Base-by-base conservation (phyloP, 2,329 filamentous ascomycete species). In the Sclerotinia borealis region DNA sequence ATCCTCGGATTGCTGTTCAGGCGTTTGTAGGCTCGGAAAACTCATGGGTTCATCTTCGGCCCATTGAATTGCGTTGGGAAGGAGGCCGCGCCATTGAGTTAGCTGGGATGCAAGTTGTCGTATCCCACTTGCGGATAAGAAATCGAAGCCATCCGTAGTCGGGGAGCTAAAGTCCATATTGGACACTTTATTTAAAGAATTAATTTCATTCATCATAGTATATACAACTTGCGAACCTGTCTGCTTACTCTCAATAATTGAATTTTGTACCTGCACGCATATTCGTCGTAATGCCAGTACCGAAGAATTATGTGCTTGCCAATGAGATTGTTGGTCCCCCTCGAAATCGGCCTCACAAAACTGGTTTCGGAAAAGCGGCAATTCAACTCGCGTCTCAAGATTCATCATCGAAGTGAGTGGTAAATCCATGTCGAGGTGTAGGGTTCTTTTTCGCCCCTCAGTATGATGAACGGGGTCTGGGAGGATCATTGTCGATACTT, bases 391-490 rank as follows among this genome's bases (percentile, higher is more conserved):
- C 31, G 80, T 77, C 64, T 85, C 82, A 56, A 84, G 71, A 58
- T 77, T 78, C 51, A 82, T 77, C 17, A 87, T 76, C 9, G 82
- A 82, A 4, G 82, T 85, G 41, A 80, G 74, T 5, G 84, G 83
- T 10, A 86, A 71, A 59, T 84, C 83, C 11, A 87, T 77, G 65
- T 87, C 85, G 61, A 85, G 76, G 64, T 85, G 79, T 56, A 86
- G 76, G 63, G 41, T 49, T 15, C 45, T 17, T 64, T 67, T 65
- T 39, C 13, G 56, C 15, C n/a, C n/a, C 8, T 58, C 31, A 58
- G n/a, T 2, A 45, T 11, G 15, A 25, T 36, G 54, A 34, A 36
- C 13, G 29, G 13, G n/a, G 17, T 19, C 9, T 11, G n/a, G n/a
- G 25, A 56, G 37, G 31, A 17, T 45, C 13, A 3, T 34, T 51